phyloP scores from a whole-genome alignment of 2,329 filamentous ascomycete species.

The Lasiodiplodia sp. region DNA sequence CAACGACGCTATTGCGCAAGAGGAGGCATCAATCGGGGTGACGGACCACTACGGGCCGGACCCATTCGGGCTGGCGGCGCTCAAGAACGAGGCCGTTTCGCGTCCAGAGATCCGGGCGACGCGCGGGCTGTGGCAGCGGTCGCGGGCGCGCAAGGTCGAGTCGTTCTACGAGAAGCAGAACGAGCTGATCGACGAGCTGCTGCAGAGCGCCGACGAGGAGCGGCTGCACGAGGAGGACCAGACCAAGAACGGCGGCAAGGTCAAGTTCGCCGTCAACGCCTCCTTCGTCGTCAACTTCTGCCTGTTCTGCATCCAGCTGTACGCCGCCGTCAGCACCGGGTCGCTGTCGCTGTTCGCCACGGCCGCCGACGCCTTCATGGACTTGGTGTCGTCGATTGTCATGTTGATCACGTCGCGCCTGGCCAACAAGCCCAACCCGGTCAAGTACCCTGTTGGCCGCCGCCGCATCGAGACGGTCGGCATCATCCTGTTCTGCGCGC shows the following conservation, averaged over 20 bases:
- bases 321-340: slow-evolving; percentile 64
- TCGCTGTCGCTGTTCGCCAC: slow-evolving; percentile 70
- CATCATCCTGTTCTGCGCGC: slow-evolving; percentile 70
- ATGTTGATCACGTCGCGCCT: slow-evolving; percentile 68
- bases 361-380: slow-evolving; percentile 72
- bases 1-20: neutral
- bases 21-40: slow-evolving; percentile 9
- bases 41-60: slow-evolving; percentile 35
- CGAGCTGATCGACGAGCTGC: slow-evolving; percentile 55
- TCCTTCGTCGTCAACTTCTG: slow-evolving; percentile 51
- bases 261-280: slow-evolving; percentile 49
- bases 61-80: slow-evolving; percentile 47
- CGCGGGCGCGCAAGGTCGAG: slow-evolving; percentile 47
- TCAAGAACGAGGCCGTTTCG: slow-evolving; percentile 45
- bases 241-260: slow-evolving; percentile 54
- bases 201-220: slow-evolving; percentile 65
- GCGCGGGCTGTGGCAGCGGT: neutral
- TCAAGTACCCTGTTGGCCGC: slow-evolving; percentile 69
- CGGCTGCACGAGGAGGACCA: slow-evolving; percentile 59
- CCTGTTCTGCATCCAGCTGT: slow-evolving; percentile 65
- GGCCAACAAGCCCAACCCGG: slow-evolving; percentile 66
- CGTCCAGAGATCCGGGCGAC: slow-evolving; percentile 51
- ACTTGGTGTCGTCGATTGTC: slow-evolving; percentile 69
- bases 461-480: slow-evolving; percentile 70
- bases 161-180: slow-evolving; percentile 53